Evolutionary conservation across 805 yeast genomes (phyloP), one percentile per base, ranked within the genome.

Genomic region (Nakazawaea ishiwadae): DNA sequence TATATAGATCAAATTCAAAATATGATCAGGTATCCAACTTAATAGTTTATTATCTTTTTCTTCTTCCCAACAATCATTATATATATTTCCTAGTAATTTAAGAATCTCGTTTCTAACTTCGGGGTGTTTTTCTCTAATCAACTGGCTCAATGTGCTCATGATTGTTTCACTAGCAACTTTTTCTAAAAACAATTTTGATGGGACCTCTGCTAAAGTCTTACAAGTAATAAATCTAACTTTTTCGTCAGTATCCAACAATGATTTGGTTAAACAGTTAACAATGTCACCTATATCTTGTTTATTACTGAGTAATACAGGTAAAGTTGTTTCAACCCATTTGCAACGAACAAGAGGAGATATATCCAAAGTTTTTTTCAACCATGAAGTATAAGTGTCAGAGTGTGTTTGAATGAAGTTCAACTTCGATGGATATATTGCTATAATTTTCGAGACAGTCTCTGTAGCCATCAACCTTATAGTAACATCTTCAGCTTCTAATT

Each of bases 291-390:
- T 56, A 44, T 76, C 80, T 15, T 59, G 55, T 46, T 79, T 67
- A 4, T 56, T 46, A 4, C 55, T 51, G 16, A 35, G 23, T 2
- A 87, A 46, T 6, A 83, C 69, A 1, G 52, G 57, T 0, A 81
- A 69, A 0, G 79, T 59, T 27, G 77, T 73, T 37, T 77, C 76
- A 0, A 77, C 77, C 96, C 96, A 89, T 41, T 72, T 69, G 4
- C 70, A 59, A 40, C 96, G 67, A 2, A 88, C 90, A 2, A 54
- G 55, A 0, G 84, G 66, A 2, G 83, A 76, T 6, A 77, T 64
- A 56, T 89, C 97, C 9, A 82, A 66, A 4, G 83, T 73, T 49
- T 89, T 84, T 47, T 81, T 81, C 40, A 84, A 58, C 96, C 96
- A 89, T 21, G 69, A 72, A 12, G 62, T 56, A 76, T 82, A 88